Evolutionary conservation across 495 filamentous ascomycete genomes (phyloP).

Genomic region (Platismatia glauca): DNA sequence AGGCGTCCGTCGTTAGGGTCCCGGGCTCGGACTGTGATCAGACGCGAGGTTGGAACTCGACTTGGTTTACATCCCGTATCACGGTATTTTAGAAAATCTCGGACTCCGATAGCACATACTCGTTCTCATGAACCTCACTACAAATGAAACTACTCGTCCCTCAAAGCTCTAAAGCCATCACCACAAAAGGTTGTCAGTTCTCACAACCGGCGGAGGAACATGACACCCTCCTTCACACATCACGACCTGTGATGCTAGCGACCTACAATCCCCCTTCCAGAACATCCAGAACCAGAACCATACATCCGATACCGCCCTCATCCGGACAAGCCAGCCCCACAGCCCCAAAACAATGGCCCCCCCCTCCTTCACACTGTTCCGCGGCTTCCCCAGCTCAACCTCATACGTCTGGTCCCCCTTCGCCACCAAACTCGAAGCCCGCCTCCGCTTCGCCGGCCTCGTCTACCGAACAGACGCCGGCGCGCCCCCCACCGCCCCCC

Average conservation of each 20-base stretch:
- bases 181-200: too few relatives aligned
- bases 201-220: too few relatives aligned
- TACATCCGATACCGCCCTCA: background rate
- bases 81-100: too few relatives aligned
- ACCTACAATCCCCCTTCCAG: background rate
- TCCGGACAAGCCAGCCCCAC: background rate
- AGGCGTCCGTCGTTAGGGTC: too few relatives aligned
- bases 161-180: too few relatives aligned
- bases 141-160: too few relatives aligned
- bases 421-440: slow-evolving; percentile 55
- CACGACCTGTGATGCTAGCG: background rate
- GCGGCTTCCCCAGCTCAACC: slow-evolving; percentile 36
- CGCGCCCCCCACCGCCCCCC: slow-evolving; percentile 36
- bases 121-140: too few relatives aligned
- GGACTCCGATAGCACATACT: too few relatives aligned
- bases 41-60: too few relatives aligned
- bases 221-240: background rate
- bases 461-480: slow-evolving; percentile 40
- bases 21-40: too few relatives aligned
- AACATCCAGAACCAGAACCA: background rate
- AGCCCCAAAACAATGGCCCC: background rate
- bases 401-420: slow-evolving; percentile 55
- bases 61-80: too few relatives aligned
- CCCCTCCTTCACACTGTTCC: slow-evolving; percentile 39
- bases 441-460: slow-evolving; percentile 46